Conservation (phyloP, 2,329 filamentous ascomycete genomes). For the Hypoxylon sp. region DNA sequence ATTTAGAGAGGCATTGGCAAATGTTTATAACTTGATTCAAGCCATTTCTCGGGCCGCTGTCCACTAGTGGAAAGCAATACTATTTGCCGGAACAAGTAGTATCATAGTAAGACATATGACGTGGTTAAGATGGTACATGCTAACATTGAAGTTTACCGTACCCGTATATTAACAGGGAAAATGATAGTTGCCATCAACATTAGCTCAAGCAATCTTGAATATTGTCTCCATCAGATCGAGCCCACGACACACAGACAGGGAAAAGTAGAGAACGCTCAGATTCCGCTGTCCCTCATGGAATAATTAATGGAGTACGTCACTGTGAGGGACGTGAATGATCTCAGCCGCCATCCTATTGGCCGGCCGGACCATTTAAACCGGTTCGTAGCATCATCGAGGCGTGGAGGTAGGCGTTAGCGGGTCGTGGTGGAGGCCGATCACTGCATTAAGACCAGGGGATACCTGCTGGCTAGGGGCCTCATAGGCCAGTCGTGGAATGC, state of each 20-base stretch:
- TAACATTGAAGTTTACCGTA: neutral
- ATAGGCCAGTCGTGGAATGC: neutral
- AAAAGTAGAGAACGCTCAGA: constrained; percentile 7
- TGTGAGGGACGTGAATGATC: constrained; percentile 18
- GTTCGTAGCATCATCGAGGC: constrained; percentile 38
- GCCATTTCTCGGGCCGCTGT: neutral
- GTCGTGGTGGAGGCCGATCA: constrained; percentile 29
- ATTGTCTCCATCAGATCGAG: constrained; percentile 15
- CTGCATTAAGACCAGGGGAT: constrained; percentile 1
- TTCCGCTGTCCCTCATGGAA: constrained; percentile 11
- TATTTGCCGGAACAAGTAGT: neutral
- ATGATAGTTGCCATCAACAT: neutral
- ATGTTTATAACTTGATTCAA: neutral
- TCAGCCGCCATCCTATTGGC: constrained; percentile 32
- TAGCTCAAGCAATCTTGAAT: neutral
- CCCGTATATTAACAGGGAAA: neutral
- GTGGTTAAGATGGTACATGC: neutral
- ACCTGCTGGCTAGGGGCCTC: constrained; percentile 10
- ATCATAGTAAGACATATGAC: constrained; percentile 3
- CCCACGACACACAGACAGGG: constrained; percentile 4
- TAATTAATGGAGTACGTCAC: constrained; percentile 38
- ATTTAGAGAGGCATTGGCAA: too few species aligned
- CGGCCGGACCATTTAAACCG: constrained; percentile 28
- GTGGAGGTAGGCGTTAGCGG: constrained; percentile 27
- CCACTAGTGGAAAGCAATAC: neutral